Evolutionary conservation across 2,329 filamentous ascomycete genomes (phyloP).

Genomic region (Emergomyces orientalis): DNA sequence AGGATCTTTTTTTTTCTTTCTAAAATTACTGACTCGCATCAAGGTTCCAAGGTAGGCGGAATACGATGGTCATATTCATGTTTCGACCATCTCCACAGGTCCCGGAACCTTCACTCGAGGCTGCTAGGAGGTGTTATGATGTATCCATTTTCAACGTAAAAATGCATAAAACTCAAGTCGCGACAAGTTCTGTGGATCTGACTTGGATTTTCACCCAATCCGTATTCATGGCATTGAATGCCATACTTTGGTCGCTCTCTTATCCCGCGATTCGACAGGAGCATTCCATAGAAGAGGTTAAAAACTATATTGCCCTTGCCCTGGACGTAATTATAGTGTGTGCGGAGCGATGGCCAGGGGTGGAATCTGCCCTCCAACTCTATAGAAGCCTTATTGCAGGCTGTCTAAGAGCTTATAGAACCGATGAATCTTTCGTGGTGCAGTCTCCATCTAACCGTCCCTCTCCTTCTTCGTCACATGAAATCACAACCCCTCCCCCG

Average conservation of each 20-base stretch:
- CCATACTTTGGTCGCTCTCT: conserved; percentile 82
- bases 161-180: conserved; percentile 70
- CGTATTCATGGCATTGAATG: conserved; percentile 86
- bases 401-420: conserved; percentile 80
- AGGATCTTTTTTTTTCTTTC: too few relatives aligned
- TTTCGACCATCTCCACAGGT: conserved; percentile 89
- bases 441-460: conserved; percentile 39
- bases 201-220: conserved; percentile 90
- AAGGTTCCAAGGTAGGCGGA: conserved; percentile 59
- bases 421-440: conserved; percentile 44
- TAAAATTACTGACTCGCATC: conserved; percentile 13
- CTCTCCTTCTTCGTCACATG: conserved; percentile 34
- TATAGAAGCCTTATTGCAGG: conserved; percentile 79
- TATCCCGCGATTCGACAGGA: conserved; percentile 70
- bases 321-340: conserved; percentile 71
- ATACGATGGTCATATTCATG: conserved; percentile 80
- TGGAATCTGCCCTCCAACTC: conserved; percentile 70
- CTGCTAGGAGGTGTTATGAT: conserved; percentile 73
- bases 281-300: conserved; percentile 65
- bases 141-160: conserved; percentile 74
- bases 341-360: conserved; percentile 84
- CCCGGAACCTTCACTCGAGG: conserved; percentile 68
- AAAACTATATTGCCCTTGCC: conserved; percentile 62
- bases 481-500: conserved; percentile 31
- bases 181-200: conserved; percentile 65